Evolutionary conservation across 805 yeast species (phyloP), one percentile per base, ranked within the genome.

Genomic region (Nakazawaea ishiwadae): DNA sequence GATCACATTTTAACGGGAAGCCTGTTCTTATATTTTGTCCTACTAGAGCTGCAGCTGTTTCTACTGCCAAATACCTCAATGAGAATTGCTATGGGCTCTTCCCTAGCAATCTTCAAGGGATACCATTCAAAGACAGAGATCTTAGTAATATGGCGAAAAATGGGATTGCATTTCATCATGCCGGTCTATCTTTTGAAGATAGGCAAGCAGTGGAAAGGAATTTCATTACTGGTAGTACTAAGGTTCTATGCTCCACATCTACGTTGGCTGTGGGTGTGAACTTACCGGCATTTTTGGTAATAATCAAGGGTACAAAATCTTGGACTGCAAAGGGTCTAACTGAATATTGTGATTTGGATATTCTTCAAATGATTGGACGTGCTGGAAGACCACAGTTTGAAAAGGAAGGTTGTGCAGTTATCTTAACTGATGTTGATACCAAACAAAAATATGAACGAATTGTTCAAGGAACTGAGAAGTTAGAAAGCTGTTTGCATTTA

Each of bases 301-400:
- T 79, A 3, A 65, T 79, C n/a, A 79, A 78, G 46, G 83, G 84
- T 0, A 79, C 84, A 0, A 78, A 73, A 50, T 68, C 74, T 39
- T 84, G 82, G 75, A 58, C 55, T 15, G 71, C 69, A 16, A 71
- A 71, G 17, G 71, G 64, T 40, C 64, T 71, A 45, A 60, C 59
- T 27, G 84, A 79, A 44, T 78, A 77, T 51, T 65, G 78, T 2
- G 76, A 73, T 35, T 56, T 76, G 18, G 83, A 77, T 44, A 58
- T 78, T 23, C 54, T 75, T 31, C 84, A 79, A 48, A 79, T 79
- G 84, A 69, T 79, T 54, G 84, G 83, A 3, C 63, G 84, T 49
- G 83, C 84, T 3, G 84, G 84, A 3, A 64, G 83, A 37, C 81
- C 82, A 0, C 78, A 73, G 24, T 75, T 66, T 52, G 81, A 77